These are phyloP conservation scores for Phylloboletellus chloephorus DNA, from an alignment of 1,284 basidiomycete genomes.

Conservation along the genomic window DNA sequence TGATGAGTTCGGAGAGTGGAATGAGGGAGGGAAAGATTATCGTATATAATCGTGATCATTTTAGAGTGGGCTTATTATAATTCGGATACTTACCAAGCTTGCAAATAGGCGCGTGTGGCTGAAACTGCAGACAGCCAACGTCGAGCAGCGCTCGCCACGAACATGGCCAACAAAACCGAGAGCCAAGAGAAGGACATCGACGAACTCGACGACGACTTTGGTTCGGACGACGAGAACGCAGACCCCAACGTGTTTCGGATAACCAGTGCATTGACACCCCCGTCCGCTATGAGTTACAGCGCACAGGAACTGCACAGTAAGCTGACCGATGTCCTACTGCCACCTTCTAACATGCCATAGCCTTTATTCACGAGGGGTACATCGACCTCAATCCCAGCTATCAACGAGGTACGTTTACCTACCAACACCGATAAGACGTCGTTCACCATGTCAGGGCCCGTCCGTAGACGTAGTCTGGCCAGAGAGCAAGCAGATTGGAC, in stretches of 20 bases:
- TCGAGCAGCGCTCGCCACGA: neutral
- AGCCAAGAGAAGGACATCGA: conserved; percentile 39
- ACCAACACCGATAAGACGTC: neutral
- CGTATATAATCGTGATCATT: neutral
- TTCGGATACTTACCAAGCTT: neutral
- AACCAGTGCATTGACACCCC: conserved; percentile 38
- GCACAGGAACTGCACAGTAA: conserved; percentile 52
- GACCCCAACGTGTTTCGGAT: conserved; percentile 46
- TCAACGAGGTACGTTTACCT: conserved; percentile 49
- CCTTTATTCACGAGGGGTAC: conserved; percentile 54
- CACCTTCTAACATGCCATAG: conserved; percentile 31
- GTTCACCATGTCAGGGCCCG: conserved; percentile 2
- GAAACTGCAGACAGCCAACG: neutral
- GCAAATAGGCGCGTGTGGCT: conserved; percentile 15
- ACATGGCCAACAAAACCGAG: conserved; percentile 21
- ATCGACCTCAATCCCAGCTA: conserved; percentile 66
- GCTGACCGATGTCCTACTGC: conserved; percentile 15
- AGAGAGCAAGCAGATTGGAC: conserved; percentile 57
- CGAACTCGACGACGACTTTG: conserved; percentile 45
- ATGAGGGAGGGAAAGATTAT: conserved; percentile 12
- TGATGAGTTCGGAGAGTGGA: conserved; percentile 37
- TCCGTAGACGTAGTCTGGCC: conserved; percentile 67
- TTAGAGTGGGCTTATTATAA: no score
- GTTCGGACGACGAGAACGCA: conserved; percentile 33
- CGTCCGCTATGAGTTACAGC: conserved; percentile 35